Evolutionary conservation across 2,329 filamentous ascomycete genomes (phyloP).

Genomic region (Aspergillus unguis): DNA sequence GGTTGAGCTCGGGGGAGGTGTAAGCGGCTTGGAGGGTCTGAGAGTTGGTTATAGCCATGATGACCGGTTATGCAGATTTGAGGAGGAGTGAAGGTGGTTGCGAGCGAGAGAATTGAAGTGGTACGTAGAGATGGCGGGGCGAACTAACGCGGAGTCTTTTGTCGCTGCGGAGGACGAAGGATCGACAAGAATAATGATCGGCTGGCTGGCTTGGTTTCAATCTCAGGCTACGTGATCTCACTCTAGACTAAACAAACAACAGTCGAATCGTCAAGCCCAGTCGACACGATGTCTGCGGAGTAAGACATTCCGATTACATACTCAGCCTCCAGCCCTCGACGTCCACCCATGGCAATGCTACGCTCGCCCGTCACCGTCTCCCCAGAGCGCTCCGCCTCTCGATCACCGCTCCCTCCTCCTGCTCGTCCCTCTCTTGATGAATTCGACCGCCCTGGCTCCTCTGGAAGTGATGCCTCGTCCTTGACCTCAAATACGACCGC

Average conservation of each 20-base stretch:
- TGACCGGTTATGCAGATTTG: background rate
- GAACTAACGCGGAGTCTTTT: constrained; percentile 7
- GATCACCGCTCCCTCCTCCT: constrained; percentile 17
- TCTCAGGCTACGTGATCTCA: constrained; percentile 3
- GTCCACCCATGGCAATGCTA: constrained; percentile 14
- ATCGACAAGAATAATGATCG: constrained; percentile 8
- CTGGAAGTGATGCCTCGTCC: constrained; percentile 47
- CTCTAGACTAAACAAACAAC: background rate
- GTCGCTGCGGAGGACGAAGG: constrained; percentile 9
- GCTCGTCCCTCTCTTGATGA: constrained; percentile 24
- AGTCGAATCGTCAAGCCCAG: background rate
- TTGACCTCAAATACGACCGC: constrained; percentile 44
- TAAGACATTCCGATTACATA: constrained; percentile 11
- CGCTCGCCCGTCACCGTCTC: constrained; percentile 23
- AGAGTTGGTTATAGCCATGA: background rate
- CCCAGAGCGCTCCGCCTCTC: constrained; percentile 22
- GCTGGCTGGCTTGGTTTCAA: background rate
- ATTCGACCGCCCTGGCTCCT: constrained; percentile 39
- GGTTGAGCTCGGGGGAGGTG: constrained; percentile 26
- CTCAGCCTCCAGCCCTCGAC: constrained; percentile 1
- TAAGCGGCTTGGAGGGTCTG: constrained; percentile 26
- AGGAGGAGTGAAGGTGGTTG: background rate
- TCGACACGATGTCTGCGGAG: background rate
- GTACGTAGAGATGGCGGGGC: constrained; percentile 8
- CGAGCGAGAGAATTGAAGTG: background rate